These are phyloP conservation scores for Apiotrichum mycotoxinovorans DNA, from an alignment of 1,284 basidiomycete genomes.

Conservation along the genomic window DNA sequence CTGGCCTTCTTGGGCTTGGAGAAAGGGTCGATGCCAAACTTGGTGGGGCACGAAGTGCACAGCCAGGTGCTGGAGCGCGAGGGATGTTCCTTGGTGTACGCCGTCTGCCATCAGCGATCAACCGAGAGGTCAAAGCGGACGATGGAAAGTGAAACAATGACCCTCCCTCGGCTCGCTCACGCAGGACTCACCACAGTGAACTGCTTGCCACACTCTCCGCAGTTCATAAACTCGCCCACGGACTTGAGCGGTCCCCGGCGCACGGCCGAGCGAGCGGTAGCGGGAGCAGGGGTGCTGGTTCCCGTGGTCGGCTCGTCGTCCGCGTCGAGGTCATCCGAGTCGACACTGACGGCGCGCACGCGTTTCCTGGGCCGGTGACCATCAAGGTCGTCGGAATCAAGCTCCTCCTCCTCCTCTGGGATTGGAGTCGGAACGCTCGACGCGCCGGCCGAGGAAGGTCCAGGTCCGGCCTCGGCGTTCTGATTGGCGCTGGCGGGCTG, in stretches of 20 bases:
- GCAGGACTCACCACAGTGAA: constrained; percentile 76
- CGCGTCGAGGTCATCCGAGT: constrained; percentile 67
- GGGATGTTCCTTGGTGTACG: constrained; percentile 67
- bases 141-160: too few species aligned
- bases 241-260: constrained; percentile 57
- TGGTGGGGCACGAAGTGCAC: constrained; percentile 74
- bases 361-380: constrained; percentile 34
- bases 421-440: neutral
- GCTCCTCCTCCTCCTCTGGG: constrained; percentile 5
- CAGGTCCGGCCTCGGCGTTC: constrained; percentile 9
- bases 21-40: constrained; percentile 71
- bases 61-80: constrained; percentile 65
- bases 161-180: neutral
- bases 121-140: neutral
- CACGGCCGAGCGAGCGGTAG: constrained; percentile 28
- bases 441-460: constrained; percentile 13
- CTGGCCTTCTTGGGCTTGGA: constrained; percentile 58
- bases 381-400: constrained; percentile 36
- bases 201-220: constrained; percentile 73
- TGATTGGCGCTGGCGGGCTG: constrained; percentile 10
- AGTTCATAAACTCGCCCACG: constrained; percentile 75
- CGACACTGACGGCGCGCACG: constrained; percentile 39
- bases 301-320: constrained; percentile 23
- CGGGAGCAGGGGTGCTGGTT: constrained; percentile 45
- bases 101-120: constrained; percentile 58